Base-by-base conservation (phyloP, 2,329 filamentous ascomycete genomes). In the Sclerotinia borealis region DNA sequence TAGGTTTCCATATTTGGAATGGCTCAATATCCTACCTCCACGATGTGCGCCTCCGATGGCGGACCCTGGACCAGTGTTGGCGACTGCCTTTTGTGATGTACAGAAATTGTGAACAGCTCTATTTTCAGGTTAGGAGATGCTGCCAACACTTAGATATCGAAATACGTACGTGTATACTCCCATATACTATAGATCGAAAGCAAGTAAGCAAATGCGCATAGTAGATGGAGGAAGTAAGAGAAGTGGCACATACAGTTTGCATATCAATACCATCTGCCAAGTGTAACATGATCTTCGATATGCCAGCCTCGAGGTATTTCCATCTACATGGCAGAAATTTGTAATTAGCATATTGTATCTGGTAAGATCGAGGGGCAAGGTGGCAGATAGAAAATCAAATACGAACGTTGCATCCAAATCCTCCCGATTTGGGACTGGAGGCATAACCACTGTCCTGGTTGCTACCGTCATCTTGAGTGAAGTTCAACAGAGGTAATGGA, bases 101-200 rank as follows among this genome's bases (percentile, higher is more conserved):
- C 95, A 99, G 77, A 99, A 99, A 80, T 99, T 97, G 79, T 99
- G 95, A 56, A 99, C 95, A 66, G 93, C 92, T 60, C 83, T 93
- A 75, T 62, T 56, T 58, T 56, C 51, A 51, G 25, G 72, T 84
- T 69, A 84, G 78, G 61, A 48, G 60, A 60, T 4, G 34, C 25
- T 59, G 47, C 43, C 3, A n/a, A n/a, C 11, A 49, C 25, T 27
- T 51, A 45, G 29, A 61, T 41, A 70, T 22, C 72, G 9, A 36
- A 54, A 39, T 59, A 76, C 78, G 69, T 75, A 92, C 89, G 93
- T 97, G 79, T 98, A 98, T 65, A 97, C 87, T 63, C 91, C 92
- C 93, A 98, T 97, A 78, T 98, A 98, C 82, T 89, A 74, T 31
- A 66, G 54, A 55, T 54, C 19, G 22, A 49, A 22, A 60, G 9